A percentile compares a stretch with the other conserved stretches of the same genome.
These are phyloP conservation scores for Fusarium compactum DNA, from an alignment of 2,329 filamentous ascomycete genomes.

Conservation along the genomic window DNA sequence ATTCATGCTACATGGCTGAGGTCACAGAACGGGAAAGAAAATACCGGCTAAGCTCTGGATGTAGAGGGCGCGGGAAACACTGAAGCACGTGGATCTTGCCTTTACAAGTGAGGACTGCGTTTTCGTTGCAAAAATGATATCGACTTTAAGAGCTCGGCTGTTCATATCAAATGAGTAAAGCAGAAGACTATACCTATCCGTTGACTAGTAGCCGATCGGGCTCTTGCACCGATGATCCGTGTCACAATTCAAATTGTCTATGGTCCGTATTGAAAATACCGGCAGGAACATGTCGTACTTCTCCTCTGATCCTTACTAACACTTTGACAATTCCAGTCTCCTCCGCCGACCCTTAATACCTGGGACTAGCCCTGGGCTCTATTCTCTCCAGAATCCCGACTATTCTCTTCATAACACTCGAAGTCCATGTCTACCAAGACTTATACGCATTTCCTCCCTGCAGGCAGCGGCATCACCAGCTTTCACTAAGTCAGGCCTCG, in stretches of 20 bases:
- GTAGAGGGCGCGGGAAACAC: neutral
- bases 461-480: rapidly evolving
- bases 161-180: neutral
- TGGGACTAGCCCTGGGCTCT: too few relatives aligned
- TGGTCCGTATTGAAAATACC: too few relatives aligned
- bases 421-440: neutral
- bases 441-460: rapidly evolving
- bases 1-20: neutral
- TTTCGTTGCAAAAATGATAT: neutral
- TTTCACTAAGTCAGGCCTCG: rapidly evolving
- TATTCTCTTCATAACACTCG: rapidly evolving
- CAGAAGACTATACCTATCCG: neutral
- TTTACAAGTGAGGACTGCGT: neutral
- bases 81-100: neutral
- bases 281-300: neutral
- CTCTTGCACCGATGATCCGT: neutral
- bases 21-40: rapidly evolving
- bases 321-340: neutral
- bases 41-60: neutral
- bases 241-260: neutral
- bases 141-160: neutral
- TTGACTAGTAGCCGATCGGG: neutral
- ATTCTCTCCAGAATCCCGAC: too few relatives aligned
- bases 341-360: rapidly evolving
- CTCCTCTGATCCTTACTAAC: neutral